phyloP scores from a whole-genome alignment of 139 green algal genomes.

The Coelastrella sp. region DNA sequence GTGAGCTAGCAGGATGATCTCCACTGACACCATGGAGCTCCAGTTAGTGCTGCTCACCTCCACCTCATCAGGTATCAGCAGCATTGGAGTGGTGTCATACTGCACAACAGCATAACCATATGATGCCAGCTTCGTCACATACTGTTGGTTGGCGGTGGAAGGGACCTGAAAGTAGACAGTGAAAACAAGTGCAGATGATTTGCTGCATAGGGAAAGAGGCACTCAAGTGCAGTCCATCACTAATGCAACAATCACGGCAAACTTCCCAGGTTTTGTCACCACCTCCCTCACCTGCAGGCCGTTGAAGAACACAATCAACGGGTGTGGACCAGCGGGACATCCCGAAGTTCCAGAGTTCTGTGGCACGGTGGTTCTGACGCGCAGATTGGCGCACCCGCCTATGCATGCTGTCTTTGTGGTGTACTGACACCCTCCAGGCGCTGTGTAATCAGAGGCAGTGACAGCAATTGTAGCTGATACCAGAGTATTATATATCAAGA shows the following conservation, averaged over 20 bases:
- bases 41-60: neutral
- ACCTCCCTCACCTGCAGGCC: neutral
- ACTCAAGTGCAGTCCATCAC: neutral
- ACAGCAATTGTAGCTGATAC: neutral
- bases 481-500: neutral
- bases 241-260: neutral
- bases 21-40: neutral
- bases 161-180: neutral
- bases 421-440: neutral
- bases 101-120: conserved; percentile 13
- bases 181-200: neutral
- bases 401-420: neutral
- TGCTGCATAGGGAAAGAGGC: neutral
- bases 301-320: neutral
- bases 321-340: neutral
- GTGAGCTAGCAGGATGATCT: too few species aligned
- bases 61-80: neutral
- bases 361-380: neutral
- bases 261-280: neutral
- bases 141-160: neutral
- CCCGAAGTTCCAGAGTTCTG: neutral
- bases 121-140: neutral
- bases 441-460: neutral
- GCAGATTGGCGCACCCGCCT: neutral
- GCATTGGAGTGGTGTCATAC: neutral